These are phyloP conservation scores for Rhodotorula glutinis DNA, from an alignment of 1,284 basidiomycete species.

Conservation along the genomic window DNA sequence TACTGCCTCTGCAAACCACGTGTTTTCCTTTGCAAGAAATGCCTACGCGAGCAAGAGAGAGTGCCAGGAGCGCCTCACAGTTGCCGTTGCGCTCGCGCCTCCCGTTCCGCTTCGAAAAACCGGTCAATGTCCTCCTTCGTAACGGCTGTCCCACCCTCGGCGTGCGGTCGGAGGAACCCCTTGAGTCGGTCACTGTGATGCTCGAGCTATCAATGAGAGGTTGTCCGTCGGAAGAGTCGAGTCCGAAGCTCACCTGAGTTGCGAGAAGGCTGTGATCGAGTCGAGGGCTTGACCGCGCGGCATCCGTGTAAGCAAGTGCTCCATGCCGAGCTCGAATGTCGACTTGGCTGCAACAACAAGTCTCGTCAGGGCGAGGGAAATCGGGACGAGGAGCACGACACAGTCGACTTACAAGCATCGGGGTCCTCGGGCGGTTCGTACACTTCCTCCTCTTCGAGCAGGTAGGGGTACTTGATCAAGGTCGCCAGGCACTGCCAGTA, in stretches of 20 bases:
- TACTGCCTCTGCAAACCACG: background rate
- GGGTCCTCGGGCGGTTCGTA: conserved; percentile 47
- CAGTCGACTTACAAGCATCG: conserved; percentile 29
- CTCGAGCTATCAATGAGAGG: background rate
- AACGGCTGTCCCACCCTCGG: conserved; percentile 46
- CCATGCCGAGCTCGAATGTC: conserved; percentile 50
- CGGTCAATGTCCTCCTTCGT: conserved; percentile 47
- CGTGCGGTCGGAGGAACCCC: conserved; percentile 48
- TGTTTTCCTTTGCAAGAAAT: too few relatives aligned
- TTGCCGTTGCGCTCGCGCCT: conserved; percentile 6
- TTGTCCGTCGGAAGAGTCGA: background rate
- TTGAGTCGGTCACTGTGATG: conserved; percentile 45
- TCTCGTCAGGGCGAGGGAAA: too few relatives aligned
- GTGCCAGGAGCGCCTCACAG: too few relatives aligned
- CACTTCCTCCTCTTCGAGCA: conserved; percentile 48
- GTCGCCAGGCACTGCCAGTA: conserved; percentile 37
- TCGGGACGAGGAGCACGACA: too few relatives aligned
- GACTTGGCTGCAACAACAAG: conserved; percentile 40
- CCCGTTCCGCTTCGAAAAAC: conserved; percentile 45
- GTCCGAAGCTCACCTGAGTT: conserved; percentile 32
- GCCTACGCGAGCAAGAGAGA: too few relatives aligned
- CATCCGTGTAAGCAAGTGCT: conserved; percentile 45
- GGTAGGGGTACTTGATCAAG: conserved; percentile 44
- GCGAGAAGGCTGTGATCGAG: conserved; percentile 47
- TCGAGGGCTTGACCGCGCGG: conserved; percentile 50